Evolutionary conservation across 2,329 filamentous ascomycete species (phyloP), one percentile per base, ranked within the genome.

Genomic region (Sporothrix dimorphospora): DNA sequence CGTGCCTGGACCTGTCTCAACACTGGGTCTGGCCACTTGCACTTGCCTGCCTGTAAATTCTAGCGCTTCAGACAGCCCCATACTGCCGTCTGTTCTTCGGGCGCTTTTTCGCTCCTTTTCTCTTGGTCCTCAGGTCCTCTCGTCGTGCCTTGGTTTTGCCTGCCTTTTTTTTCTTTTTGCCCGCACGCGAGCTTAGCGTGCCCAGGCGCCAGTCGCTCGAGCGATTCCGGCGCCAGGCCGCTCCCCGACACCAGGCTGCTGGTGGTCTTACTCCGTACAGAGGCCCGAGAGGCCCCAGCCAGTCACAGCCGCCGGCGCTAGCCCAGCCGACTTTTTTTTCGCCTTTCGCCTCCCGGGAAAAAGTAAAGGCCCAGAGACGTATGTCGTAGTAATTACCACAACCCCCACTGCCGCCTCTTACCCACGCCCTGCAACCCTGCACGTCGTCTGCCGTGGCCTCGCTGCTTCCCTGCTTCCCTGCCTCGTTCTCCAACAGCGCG

Each of bases 151-250:
- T 57, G 45, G 24, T 59, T 24, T 16, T 19, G 45, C 21, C 11
- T 59, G 19, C n/a, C 68, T 69, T 4, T 4, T 68, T n/a, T 69
- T 40, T 14, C 8, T 55, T 55, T 38, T 55, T 42, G 66, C 34
- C 49, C 24, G 27, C 40, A 67, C 45, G 63, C 63, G 63, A 67
- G 42, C 45, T 67, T 67, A 67, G 63, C 63, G 42, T 67, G 21
- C 47, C 65, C 19, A 69, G 66, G 30, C 66, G 49, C 66, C 30
- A 68, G 2, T 47, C 21, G 30, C 19, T 24, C n/a, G 67, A 42
- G 49, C 49, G 67, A 69, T 69, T 69, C 66, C 66, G 67, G 67
- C 67, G 67, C 49, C 66, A 68, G 65, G 27, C 65, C 42, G 55
- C 55, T 59, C 51, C 51, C 21, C 53, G 53, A 55, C 21, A 24